Base-by-base conservation (phyloP, 441 rosid genomes). In the Erysimum cheiri region DNA sequence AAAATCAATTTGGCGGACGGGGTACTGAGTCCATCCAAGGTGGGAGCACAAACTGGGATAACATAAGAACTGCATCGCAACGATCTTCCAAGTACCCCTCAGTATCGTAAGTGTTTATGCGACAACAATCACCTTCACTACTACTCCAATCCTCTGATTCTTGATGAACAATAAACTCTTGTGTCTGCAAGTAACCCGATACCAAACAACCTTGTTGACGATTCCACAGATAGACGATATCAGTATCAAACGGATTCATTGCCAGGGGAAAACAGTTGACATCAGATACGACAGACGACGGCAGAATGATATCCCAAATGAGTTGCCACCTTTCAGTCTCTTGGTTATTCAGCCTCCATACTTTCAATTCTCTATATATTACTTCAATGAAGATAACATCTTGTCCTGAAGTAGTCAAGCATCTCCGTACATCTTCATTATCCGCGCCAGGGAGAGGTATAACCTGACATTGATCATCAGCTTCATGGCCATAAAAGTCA, bases 1-100 rank as follows among this genome's bases (percentile, higher is more conserved):
- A 35, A 26, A 15, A n/a, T 69, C 53, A 70, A 33, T 52, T 70
- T 39, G 53, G 49, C 2, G 60, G 60, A 13, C 14, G 26, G 1
- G 47, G 69, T 41, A 71, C 62, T 0, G 47, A 53, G 29, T 71
- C 57, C 40, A 71, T 71, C 69, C 75, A 71, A 31, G 2, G 31
- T 24, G 52, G 47, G n/a, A 71, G 69, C 10, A 62, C 69, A 62
- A 22, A 44, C 17, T 29, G 75, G 4, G 62, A 61, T 41, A 62
- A 12, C 48, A 22, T 56, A 13, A 56, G 5, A 3, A 56, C 10
- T 41, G 11, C 24, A 31, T 50, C 0, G 14, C 60, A 2, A 7
- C 1, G 3, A 3, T n/a, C 10, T 43, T 62, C 15, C 40, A 63
- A 15, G 47, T 62, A 32, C 47, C 31, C 46, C 4, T 14, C 28